Base-by-base conservation (phyloP, 2,329 filamentous ascomycete species). In the Alternaria angustiovoidea region DNA sequence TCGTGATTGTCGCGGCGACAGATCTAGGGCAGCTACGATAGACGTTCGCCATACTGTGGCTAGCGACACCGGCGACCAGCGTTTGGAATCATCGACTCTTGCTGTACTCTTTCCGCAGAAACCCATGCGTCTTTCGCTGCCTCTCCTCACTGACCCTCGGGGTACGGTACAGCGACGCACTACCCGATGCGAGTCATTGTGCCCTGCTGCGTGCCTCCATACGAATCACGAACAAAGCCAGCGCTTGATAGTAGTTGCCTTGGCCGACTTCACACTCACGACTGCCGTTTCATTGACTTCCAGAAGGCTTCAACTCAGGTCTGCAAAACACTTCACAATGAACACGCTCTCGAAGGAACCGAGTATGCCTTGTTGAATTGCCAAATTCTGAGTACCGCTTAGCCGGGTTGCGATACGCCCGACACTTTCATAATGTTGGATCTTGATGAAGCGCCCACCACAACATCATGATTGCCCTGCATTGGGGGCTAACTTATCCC, bases 381-480 rank as follows among this genome's bases (percentile, higher is more conserved):
- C 39, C 51, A n/a, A 26, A 11, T 18, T 32, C 18, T 34, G 9
- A 43, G 18, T 16, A 53, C 51, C 30, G 20, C 51, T 53, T 26
- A 28, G 39, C 28, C 18, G 46, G 46, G 20, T 36, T 12, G 20
- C 46, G 28, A n/a, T 34, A 53, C 14, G 24, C 16, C 51, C 28
- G 28, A 44, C 8, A 34, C 16, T 43, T 34, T 28, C 39, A 32
- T 42, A 5, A 8, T 43, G 51, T 53, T 44, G 51, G 39, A 44
- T 20, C 22, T 53, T 53, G 28, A 53, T 44, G 41, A 44, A 53
- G 51, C 51, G 30, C 20, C 39, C 51, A 53, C 39, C 30, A 44
- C 26, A 22, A 47, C 18, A 36, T 43, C 48, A 38, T 57, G 53
- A 54, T 62, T 54, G 54, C 51, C 44, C 22, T 65, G 62, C 64